Evolutionary conservation across 2,329 filamentous ascomycete genomes (phyloP), one percentile per base, ranked within the genome.

Genomic region (Chrysosporium queenslandicum): DNA sequence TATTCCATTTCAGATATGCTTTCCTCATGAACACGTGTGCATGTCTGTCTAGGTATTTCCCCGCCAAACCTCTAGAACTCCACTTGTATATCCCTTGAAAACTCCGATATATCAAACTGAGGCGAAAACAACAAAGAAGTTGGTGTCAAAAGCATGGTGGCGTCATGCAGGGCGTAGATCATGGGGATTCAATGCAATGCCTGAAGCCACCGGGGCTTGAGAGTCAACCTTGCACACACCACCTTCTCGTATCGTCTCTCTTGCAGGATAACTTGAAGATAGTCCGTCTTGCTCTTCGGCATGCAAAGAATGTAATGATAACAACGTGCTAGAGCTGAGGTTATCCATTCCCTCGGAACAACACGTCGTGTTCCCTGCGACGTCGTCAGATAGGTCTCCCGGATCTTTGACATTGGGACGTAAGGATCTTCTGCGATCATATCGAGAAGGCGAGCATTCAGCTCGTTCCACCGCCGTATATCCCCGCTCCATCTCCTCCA

Each of bases 281-380:
- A 42, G 47, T 37, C 11, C 18, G n/a, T 32, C 16, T 29, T 16
- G 42, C 21, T 42, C 47, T 7, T 41, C 37, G 11, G 20, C 40
- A n/a, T 34, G 18, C 3, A 32, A 9, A 14, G 52, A 56, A 21
- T 42, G 46, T 6, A 50, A 48, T 2, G 54, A 54, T 18, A 55
- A 50, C 16, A 55, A 46, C 2, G 56, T 56, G 16, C 39, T 37
- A n/a, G 55, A 53, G 34, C 55, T 50, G 39, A 50, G 25, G 39
- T 50, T 50, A 34, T 46, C 46, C 8, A 12, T 53, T 9, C 27
- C 27, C 27, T 29, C 9, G 5, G 27, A 9, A 29, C 5, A 29
- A 29, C 27, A 29, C 5, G 27, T 29, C 27, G 9, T 29, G 4
- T 29, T 9, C 27, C 27, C 27, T 4, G 27, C 5, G 27, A 9